Percentiles rank a stretch among this genome's conserved stretches.
Evolutionary conservation across 2,329 filamentous ascomycete genomes (phyloP).

Genomic region (Aspergillus sp.): DNA sequence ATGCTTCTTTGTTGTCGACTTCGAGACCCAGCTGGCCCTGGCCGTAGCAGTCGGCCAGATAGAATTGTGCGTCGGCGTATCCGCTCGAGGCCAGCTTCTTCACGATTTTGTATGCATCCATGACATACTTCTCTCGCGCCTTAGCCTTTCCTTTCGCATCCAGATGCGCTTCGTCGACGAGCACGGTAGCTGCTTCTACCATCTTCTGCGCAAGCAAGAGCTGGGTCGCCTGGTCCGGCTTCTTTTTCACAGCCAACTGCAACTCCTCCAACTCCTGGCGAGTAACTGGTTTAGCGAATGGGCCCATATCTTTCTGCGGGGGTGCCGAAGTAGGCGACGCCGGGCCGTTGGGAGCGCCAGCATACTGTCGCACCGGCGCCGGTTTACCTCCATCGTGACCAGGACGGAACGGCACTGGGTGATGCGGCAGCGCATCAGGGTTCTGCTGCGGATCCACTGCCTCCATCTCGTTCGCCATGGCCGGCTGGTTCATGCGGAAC

Average conservation of each 20-base stretch:
- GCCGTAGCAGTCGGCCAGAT: slow-evolving; percentile 81
- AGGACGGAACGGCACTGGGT: slow-evolving; percentile 50
- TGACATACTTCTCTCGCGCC: slow-evolving; percentile 71
- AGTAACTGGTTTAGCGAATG: slow-evolving; percentile 51
- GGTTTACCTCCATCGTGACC: slow-evolving; percentile 45
- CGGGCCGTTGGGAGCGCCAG: slow-evolving; percentile 23
- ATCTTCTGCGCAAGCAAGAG: slow-evolving; percentile 73
- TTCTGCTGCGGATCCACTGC: slow-evolving; percentile 31
- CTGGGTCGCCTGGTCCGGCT: slow-evolving; percentile 67
- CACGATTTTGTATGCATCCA: slow-evolving; percentile 81
- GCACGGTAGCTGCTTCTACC: slow-evolving; percentile 72
- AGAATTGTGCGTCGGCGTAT: slow-evolving; percentile 86
- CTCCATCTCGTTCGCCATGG: slow-evolving; percentile 9
- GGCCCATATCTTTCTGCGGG: slow-evolving; percentile 12
- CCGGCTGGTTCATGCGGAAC: slow-evolving; percentile 16
- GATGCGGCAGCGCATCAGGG: slow-evolving; percentile 50
- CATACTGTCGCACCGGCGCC: slow-evolving; percentile 49
- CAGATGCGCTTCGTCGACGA: slow-evolving; percentile 66
- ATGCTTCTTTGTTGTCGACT: slow-evolving; percentile 84
- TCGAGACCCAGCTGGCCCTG: slow-evolving; percentile 72
- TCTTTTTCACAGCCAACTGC: slow-evolving; percentile 60
- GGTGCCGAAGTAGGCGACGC: slow-evolving; percentile 29
- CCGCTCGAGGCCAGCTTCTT: slow-evolving; percentile 74
- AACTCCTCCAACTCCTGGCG: slow-evolving; percentile 69
- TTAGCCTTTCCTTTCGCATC: slow-evolving; percentile 58